Evolutionary conservation across 2,329 filamentous ascomycete species (phyloP), one percentile per base, ranked within the genome.

Genomic region (Tolypocladium nubicola): DNA sequence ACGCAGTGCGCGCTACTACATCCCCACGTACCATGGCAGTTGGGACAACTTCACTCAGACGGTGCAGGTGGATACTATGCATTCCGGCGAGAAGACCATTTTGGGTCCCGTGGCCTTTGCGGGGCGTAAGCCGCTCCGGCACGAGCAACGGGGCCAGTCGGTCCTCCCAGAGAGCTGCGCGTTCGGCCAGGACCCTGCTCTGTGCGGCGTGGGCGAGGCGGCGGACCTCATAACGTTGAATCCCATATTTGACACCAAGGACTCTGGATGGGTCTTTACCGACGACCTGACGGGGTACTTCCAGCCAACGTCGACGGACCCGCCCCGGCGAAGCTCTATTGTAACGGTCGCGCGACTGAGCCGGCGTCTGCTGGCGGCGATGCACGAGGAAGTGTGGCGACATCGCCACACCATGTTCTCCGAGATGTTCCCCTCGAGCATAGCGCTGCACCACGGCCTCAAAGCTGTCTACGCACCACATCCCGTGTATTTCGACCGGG

Each of bases 401-500:
- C 76, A 82, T 63, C 84, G 83, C 61, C 88, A 85, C 70, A 85
- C 77, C 70, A 90, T 86, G 86, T 91, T 89, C 68, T 83, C 81
- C 33, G 88, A 92, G 70, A 92, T 92, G 88, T 90, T 87, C 72
- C 87, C 87, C 1, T 80, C 86, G 0, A 82, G 80, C 1, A 80
- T 84, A 66, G 86, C 87, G 0, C 75, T 92, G 6, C 88, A 90
- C 63, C 88, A 89, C 65, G 88, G 88, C 1, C 77, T 90, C 65
- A 92, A 92, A 72, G 88, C 87, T 26, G 85, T 89, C 0, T 89
- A 86, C 65, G 89, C 87, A 0, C 90, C 90, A 0, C 90, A 96
- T 61, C 88, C 90, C 0, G 83, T 94, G 52, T 94, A 85, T 70
- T 75, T 90, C 14, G 90, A 94, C 69, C 83, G 90, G 23, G 78